Percentiles rank a stretch among this genome's conserved stretches.
phyloP scores from a whole-genome alignment of 352 stramenopile species.

The Phytophthora tentaculata region DNA sequence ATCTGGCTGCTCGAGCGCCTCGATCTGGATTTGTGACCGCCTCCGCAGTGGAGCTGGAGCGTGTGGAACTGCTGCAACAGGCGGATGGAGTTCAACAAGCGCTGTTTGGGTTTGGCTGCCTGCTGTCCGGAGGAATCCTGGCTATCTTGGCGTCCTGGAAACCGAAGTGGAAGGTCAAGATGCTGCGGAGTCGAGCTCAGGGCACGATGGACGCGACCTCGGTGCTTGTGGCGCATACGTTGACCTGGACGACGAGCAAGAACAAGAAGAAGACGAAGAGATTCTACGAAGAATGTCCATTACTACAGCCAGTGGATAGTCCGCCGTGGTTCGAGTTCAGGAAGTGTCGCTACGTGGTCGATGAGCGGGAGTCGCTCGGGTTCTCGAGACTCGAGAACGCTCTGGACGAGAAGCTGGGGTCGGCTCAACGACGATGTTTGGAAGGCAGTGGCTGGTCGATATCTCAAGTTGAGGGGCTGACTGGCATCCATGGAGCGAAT shows the following conservation, averaged over 20 bases:
- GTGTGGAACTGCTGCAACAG: conserved; percentile 46
- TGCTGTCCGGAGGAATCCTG: conserved; percentile 51
- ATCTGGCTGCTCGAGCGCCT: conserved; percentile 30
- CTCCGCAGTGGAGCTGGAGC: conserved; percentile 44
- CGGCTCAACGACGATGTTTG: conserved; percentile 36
- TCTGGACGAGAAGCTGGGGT: conserved; percentile 50
- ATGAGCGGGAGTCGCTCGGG: conserved; percentile 44
- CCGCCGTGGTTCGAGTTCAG: conserved; percentile 71
- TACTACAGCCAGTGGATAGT: conserved; percentile 36
- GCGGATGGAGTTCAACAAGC: conserved; percentile 40
- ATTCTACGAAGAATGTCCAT: conserved; percentile 55
- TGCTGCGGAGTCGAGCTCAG: conserved; percentile 53
- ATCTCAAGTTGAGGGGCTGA: conserved; percentile 42
- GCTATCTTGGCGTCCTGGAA: conserved; percentile 57
- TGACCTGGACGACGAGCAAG: conserved; percentile 27
- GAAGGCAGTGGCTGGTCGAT: conserved; percentile 34
- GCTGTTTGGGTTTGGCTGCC: conserved; percentile 50
- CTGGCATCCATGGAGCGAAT: conserved; percentile 61
- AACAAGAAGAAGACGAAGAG: conserved; percentile 29
- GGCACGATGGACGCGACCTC: conserved; percentile 52
- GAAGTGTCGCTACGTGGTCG: conserved; percentile 74
- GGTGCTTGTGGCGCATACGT: conserved; percentile 51
- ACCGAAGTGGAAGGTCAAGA: conserved; percentile 60
- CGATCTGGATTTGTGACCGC: conserved; percentile 42
- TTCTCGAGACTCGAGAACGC: conserved; percentile 68